Conservation (phyloP, 2,329 filamentous ascomycete species). For the Thermomyces lanuginosus region DNA sequence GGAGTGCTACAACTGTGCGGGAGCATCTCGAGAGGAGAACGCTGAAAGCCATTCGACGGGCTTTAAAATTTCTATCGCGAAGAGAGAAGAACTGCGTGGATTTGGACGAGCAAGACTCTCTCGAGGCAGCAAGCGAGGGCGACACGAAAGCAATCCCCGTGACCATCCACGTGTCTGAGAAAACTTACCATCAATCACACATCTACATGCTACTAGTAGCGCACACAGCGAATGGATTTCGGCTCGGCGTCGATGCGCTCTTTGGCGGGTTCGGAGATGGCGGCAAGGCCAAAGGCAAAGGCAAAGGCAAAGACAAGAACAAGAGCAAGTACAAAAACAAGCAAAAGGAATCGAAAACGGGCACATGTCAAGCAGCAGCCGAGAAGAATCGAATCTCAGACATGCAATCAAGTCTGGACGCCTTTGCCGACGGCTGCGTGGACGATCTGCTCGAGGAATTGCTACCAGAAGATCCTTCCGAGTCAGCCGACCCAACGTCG, state of each 20-base stretch:
- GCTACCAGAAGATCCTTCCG: slow-evolving; percentile 9
- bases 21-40: slow-evolving; percentile 12
- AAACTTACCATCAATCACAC: slow-evolving; percentile 28
- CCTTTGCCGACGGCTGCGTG: slow-evolving; percentile 30
- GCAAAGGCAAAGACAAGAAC: neutral
- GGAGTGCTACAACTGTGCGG: slow-evolving; percentile 8
- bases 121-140: neutral
- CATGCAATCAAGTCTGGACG: slow-evolving; percentile 13
- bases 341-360: no score
- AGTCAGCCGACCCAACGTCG: slow-evolving; percentile 1
- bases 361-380: no score
- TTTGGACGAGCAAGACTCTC: slow-evolving; percentile 2
- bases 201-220: slow-evolving; percentile 42
- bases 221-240: slow-evolving; percentile 31
- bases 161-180: slow-evolving; percentile 22
- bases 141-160: slow-evolving; percentile 10
- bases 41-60: slow-evolving; percentile 8
- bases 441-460: slow-evolving; percentile 32
- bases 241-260: slow-evolving; percentile 37
- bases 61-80: slow-evolving; percentile 7
- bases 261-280: slow-evolving; percentile 18
- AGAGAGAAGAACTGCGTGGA: slow-evolving; percentile 4
- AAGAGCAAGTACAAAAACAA: neutral
- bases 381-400: no score
- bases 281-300: neutral